Base-by-base conservation (phyloP, 768 basidiomycete genomes). In the Lenzites betulinus region DNA sequence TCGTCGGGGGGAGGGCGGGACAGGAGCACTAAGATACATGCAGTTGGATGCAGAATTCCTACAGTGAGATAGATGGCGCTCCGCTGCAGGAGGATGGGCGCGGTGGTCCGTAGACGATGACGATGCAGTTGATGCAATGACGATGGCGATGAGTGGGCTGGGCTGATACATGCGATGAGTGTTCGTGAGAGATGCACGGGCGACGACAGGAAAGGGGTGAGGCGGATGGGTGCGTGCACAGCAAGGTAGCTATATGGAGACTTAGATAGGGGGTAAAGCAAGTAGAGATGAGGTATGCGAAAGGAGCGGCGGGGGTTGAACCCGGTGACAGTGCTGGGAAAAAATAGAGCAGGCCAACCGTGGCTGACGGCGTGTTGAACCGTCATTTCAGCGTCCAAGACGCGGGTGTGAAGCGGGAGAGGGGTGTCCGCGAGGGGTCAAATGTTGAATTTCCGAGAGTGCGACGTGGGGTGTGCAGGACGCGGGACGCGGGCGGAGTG, bases 231-330 rank as follows among this genome's bases (percentile, higher is more conserved):
- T 12, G 23, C 46, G 22, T 26, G 20, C 7, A 26, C 11, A 16
- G 28, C 47, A 33, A 11, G 23, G 23, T 25, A 20, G 25, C 22
- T 18, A 62, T 58, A 60, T 43, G 54, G 20, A 25, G 51, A 23
- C 20, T 18, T 22, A 50, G 30, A 50, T 48, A 58, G 48, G 22
- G 41, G 36, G 41, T 11, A n/a, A n/a, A n/a, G n/a, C n/a, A n/a
- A n/a, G n/a, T n/a, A 28, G 50, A 49, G 13, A 38, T 28, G 16
- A 62, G 18, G 18, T 33, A 58, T 44, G 56, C 36, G 25, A 46
- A 69, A 81, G 53, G 57, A 63, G 58, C 46, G 56, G 52, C 87
- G 88, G 89, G 88, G 88, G 90, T 92, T 92, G 90, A 92, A 92
- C 90, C 90, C 88, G 88, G 80, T 71, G 66, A 68, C 63, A 63